These are phyloP conservation scores for Singerocomus rubriflavus DNA, from an alignment of 1,284 basidiomycete species.

Conservation along the genomic window DNA sequence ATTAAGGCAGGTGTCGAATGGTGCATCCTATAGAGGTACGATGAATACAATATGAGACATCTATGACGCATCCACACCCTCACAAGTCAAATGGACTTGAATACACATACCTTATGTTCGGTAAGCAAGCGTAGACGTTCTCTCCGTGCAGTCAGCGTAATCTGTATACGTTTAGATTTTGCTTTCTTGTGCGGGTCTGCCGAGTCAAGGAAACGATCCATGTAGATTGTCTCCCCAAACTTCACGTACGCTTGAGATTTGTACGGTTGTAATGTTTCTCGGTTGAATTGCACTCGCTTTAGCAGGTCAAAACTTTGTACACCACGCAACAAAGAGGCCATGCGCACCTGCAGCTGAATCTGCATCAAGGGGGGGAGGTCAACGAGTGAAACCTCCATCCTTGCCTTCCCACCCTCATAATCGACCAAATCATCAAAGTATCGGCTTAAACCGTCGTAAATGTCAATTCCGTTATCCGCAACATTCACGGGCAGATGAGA, in stretches of 20 bases:
- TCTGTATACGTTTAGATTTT: constrained; percentile 66
- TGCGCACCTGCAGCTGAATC: constrained; percentile 85
- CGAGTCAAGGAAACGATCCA: constrained; percentile 90
- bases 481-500: constrained; percentile 95
- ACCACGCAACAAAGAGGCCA: background rate
- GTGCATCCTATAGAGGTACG: constrained; percentile 45
- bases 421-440: constrained; percentile 94
- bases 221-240: constrained; percentile 81
- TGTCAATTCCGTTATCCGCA: constrained; percentile 78
- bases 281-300: constrained; percentile 95
- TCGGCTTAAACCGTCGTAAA: constrained; percentile 91
- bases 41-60: constrained; percentile 1
- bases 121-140: constrained; percentile 67
- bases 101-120: constrained; percentile 58
- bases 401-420: constrained; percentile 81
- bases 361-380: constrained; percentile 90
- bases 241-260: constrained; percentile 96
- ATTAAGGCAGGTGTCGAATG: constrained; percentile 52
- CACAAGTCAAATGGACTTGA: too few species aligned
- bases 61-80: constrained; percentile 14
- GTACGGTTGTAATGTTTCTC: constrained; percentile 82
- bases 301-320: background rate
- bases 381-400: constrained; percentile 86
- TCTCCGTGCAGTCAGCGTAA: constrained; percentile 58
- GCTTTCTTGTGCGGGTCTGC: constrained; percentile 69